A percentile compares a stretch with the other conserved stretches of the same genome.
These are phyloP conservation scores for Immersiporthe knoxdaviesiana DNA, from an alignment of 2,329 filamentous ascomycete genomes.

Conservation along the genomic window DNA sequence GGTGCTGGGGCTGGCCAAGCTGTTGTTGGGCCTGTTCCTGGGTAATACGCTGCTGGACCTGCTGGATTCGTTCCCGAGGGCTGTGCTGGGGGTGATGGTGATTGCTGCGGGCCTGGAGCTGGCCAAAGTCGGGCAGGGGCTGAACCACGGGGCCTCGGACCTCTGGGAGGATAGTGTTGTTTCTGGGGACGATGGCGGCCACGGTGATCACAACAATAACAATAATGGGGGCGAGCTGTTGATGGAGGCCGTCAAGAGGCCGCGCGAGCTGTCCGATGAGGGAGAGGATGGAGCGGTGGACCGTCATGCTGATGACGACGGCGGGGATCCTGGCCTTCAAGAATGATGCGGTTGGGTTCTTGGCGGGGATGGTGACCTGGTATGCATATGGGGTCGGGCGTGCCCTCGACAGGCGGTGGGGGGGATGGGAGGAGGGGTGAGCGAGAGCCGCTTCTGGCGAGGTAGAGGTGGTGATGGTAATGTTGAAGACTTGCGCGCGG, in stretches of 20 bases:
- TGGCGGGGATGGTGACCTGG: constrained; percentile 80
- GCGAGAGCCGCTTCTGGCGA: constrained; percentile 4
- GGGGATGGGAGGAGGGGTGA: constrained; percentile 1
- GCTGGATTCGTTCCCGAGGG: constrained; percentile 72
- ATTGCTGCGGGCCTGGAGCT: constrained; percentile 87
- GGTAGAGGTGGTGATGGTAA: not conserved
- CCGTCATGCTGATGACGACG: constrained; percentile 86
- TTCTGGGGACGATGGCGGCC: constrained; percentile 41
- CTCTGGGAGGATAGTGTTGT: constrained; percentile 52
- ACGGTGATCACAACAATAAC: constrained; percentile 44
- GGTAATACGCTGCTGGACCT: constrained; percentile 74
- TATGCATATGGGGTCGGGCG: constrained; percentile 61
- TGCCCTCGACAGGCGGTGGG: constrained; percentile 40
- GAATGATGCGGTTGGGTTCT: constrained; percentile 87
- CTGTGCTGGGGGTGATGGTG: constrained; percentile 84
- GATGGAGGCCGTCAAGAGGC: constrained; percentile 43
- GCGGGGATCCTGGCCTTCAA: constrained; percentile 82
- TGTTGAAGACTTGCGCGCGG: not conserved
- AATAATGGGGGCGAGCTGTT: constrained; percentile 26
- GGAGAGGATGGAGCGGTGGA: constrained; percentile 79
- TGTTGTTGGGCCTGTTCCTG: constrained; percentile 75
- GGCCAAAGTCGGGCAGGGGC: constrained; percentile 78
- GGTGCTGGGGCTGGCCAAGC: constrained; percentile 74
- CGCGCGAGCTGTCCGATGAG: constrained; percentile 62
- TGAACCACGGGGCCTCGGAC: constrained; percentile 72